Conservation (phyloP, 192 early-diverging fungal genomes). For the Coemansia sp. region DNA sequence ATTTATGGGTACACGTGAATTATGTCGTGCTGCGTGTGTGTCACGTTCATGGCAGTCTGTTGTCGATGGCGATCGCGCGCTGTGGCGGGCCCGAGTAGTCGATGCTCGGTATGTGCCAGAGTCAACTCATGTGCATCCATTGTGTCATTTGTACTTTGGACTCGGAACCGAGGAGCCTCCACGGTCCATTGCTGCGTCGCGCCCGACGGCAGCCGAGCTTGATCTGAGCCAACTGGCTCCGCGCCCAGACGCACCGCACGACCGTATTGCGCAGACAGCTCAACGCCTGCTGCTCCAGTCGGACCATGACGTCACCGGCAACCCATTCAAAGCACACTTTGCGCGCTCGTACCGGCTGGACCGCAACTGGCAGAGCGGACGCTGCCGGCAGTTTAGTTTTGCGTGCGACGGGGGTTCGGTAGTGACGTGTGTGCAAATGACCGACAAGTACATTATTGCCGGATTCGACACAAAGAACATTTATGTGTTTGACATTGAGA, state of each 20-base stretch:
- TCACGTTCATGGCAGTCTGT: constrained; percentile 74
- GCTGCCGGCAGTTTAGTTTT: constrained; percentile 75
- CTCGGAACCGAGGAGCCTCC: constrained; percentile 36
- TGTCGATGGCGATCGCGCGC: constrained; percentile 64
- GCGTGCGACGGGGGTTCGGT: constrained; percentile 76
- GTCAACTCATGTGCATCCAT: constrained; percentile 28
- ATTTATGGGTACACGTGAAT: constrained; percentile 75
- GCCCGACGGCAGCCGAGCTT: constrained; percentile 28
- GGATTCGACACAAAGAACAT: constrained; percentile 92
- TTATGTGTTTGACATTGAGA: constrained; percentile 86
- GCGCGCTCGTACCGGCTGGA: constrained; percentile 74
- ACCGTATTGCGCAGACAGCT: constrained; percentile 8
- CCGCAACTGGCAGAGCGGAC: constrained; percentile 80
- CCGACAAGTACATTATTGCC: constrained; percentile 91
- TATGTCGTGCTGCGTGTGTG: constrained; percentile 80
- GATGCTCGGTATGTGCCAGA: constrained; percentile 39
- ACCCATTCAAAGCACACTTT: constrained; percentile 79
- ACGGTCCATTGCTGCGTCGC: constrained; percentile 7
- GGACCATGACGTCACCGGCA: not conserved
- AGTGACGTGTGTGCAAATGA: constrained; percentile 96
- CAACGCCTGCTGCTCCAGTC: not conserved
- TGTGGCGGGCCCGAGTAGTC: constrained; percentile 43
- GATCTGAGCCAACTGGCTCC: constrained; percentile 25
- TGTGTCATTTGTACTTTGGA: constrained; percentile 43
- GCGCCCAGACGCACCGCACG: constrained; percentile 8